phyloP scores from a whole-genome alignment of 768 basidiomycete genomes.

The Amanita rubescens region DNA sequence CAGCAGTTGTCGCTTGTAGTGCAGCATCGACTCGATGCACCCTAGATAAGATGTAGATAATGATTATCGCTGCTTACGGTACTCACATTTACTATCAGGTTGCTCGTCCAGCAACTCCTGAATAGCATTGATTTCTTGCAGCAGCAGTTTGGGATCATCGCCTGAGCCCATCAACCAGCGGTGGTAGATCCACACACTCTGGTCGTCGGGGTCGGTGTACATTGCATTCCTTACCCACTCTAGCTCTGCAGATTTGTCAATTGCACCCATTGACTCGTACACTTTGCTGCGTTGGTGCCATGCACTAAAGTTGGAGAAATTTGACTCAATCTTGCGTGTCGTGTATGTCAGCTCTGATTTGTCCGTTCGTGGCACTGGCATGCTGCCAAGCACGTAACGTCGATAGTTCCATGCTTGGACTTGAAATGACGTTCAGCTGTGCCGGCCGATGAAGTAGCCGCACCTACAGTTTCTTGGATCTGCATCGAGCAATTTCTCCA shows the following conservation, averaged over 20 bases:
- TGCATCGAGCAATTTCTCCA: conserved; percentile 87
- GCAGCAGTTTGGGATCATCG: conserved; percentile 47
- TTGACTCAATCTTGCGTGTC: conserved; percentile 82
- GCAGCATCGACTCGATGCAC: conserved; percentile 90
- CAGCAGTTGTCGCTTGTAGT: conserved; percentile 73
- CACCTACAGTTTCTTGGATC: conserved; percentile 89
- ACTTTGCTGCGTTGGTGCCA: conserved; percentile 97
- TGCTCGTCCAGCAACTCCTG: conserved; percentile 82
- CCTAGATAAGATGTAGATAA: conserved; percentile 38
- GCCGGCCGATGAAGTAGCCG: not conserved
- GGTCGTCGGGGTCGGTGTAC: conserved; percentile 94
- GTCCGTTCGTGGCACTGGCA: conserved; percentile 50
- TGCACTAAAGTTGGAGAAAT: conserved; percentile 96
- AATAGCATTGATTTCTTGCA: conserved; percentile 72
- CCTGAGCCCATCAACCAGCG: conserved; percentile 90
- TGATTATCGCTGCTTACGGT: not conserved
- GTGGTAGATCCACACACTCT: conserved; percentile 98
- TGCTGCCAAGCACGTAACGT: conserved; percentile 70
- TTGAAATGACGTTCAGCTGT: conserved; percentile 23
- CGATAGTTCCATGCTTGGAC: conserved; percentile 96
- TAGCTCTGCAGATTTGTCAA: conserved; percentile 56
- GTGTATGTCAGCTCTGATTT: conserved; percentile 81
- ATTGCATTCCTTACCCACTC: conserved; percentile 89
- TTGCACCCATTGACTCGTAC: conserved; percentile 19
- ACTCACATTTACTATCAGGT: conserved; percentile 86